A percentile compares a stretch with the other conserved stretches of the same genome.
Conservation (phyloP, 2,329 filamentous ascomycete genomes). For the Aspergillus hiratsukae region DNA sequence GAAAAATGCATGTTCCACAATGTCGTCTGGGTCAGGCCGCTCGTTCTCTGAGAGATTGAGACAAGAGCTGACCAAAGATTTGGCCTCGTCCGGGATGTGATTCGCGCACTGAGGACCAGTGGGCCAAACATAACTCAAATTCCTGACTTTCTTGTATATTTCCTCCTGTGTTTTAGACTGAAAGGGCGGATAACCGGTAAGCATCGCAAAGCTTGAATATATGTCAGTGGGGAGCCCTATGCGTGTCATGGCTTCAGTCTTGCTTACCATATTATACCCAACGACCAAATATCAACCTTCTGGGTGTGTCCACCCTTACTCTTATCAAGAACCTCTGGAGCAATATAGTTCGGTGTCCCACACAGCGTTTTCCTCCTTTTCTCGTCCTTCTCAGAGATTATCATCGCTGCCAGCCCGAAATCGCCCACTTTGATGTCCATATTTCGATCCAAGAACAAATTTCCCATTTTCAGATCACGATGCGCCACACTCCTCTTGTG, state of each 20-base stretch:
- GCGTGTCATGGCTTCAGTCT: no score
- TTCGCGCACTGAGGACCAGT: slow-evolving; percentile 41
- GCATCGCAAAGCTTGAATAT: slow-evolving; percentile 74
- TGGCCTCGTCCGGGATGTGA: slow-evolving; percentile 47
- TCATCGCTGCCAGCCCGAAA: slow-evolving; percentile 87
- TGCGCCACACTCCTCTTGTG: slow-evolving; percentile 95
- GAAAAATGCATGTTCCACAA: slow-evolving; percentile 49
- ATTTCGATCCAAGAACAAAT: slow-evolving; percentile 86
- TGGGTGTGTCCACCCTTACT: slow-evolving; percentile 93
- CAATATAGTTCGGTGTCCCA: slow-evolving; percentile 97
- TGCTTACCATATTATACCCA: slow-evolving; percentile 88
- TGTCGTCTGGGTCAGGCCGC: slow-evolving; percentile 46
- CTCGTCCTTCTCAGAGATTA: slow-evolving; percentile 88
- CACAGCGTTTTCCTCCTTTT: slow-evolving; percentile 85
- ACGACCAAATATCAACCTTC: slow-evolving; percentile 96
- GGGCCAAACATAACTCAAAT: slow-evolving; percentile 47
- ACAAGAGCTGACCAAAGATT: slow-evolving; percentile 44
- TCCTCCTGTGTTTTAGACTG: slow-evolving; percentile 64
- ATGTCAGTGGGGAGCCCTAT: slow-evolving; percentile 11
- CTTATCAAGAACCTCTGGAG: slow-evolving; percentile 92
- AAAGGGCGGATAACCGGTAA: slow-evolving; percentile 93
- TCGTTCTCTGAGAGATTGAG: slow-evolving; percentile 46
- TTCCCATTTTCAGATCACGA: slow-evolving; percentile 95
- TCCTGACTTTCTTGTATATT: slow-evolving; percentile 48
- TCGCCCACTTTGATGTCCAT: slow-evolving; percentile 99